phyloP scores from a whole-genome alignment of 192 early-diverging fungal genomes.

The Backusella tarrabulga region DNA sequence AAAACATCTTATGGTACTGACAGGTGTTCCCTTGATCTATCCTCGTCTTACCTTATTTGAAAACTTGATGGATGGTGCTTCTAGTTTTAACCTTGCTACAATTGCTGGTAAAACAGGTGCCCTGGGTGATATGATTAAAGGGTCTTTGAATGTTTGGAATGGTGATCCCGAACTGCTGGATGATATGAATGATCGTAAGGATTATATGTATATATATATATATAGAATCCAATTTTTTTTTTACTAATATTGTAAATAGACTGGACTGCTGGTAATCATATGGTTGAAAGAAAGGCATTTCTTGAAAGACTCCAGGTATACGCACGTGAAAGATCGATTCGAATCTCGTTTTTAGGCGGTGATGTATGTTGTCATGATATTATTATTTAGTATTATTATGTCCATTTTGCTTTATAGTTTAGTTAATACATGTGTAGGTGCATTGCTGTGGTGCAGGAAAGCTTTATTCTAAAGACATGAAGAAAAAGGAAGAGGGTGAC shows the following conservation, averaged over 20 bases:
- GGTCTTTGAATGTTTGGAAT: slow-evolving; percentile 43
- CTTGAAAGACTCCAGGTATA: slow-evolving; percentile 65
- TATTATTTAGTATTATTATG: not conserved
- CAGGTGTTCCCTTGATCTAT: slow-evolving; percentile 75
- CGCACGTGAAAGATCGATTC: slow-evolving; percentile 52
- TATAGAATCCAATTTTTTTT: not conserved
- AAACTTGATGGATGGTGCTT: slow-evolving; percentile 56
- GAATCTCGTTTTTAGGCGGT: slow-evolving; percentile 80
- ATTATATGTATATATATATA: no score
- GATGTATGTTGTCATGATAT: slow-evolving; percentile 58
- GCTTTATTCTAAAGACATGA: slow-evolving; percentile 51
- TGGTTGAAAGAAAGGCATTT: slow-evolving; percentile 65
- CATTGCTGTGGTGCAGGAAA: slow-evolving; percentile 67
- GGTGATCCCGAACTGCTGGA: slow-evolving; percentile 84
- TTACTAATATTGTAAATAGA: slow-evolving; percentile 15
- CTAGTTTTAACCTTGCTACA: slow-evolving; percentile 50
- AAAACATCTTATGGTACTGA: slow-evolving; percentile 68
- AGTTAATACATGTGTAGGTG: slow-evolving; percentile 38
- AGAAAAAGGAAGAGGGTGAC: slow-evolving; percentile 54
- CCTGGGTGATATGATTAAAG: slow-evolving; percentile 36
- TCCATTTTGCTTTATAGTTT: no score
- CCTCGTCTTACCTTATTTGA: slow-evolving; percentile 71
- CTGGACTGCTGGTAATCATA: slow-evolving; percentile 65
- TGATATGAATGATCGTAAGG: slow-evolving; percentile 78
- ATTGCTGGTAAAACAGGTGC: slow-evolving; percentile 56